Conservation (phyloP, 768 basidiomycete genomes). For the Auricularia sp. region DNA sequence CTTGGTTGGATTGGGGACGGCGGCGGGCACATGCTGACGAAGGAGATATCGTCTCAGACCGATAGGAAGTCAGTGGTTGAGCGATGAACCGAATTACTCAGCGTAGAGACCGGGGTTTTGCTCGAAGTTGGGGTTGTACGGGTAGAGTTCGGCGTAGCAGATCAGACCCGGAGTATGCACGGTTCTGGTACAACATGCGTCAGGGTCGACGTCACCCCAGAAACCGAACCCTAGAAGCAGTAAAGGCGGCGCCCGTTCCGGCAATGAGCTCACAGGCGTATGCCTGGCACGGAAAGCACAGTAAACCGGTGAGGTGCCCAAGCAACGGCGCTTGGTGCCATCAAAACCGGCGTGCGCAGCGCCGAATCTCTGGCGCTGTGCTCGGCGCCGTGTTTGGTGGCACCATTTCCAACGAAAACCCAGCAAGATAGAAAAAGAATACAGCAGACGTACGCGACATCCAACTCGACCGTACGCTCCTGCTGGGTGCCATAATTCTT, state of each 20-base stretch:
- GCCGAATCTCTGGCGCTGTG: not conserved
- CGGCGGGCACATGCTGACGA: not conserved
- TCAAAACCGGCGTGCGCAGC: not conserved
- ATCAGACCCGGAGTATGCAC: not conserved
- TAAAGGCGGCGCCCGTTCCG: not conserved
- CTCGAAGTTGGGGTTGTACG: not conserved
- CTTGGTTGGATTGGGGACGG: not conserved
- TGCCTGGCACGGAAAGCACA: too few species aligned
- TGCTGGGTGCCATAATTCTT: not conserved
- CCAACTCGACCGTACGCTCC: not conserved
- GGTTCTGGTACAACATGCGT: not conserved
- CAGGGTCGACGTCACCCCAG: not conserved
- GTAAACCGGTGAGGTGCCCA: not conserved
- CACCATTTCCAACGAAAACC: too few species aligned
- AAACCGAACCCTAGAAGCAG: not conserved
- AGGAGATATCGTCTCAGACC: too few species aligned
- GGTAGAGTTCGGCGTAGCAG: slow-evolving; percentile 1
- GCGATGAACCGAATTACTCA: not conserved
- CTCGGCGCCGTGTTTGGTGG: too few species aligned
- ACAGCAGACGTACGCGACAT: not conserved
- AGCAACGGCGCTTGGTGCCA: not conserved
- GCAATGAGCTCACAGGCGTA: not conserved
- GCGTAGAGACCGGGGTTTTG: not conserved
- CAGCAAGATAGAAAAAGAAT: too few species aligned
- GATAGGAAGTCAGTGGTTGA: too few species aligned